Base-by-base conservation (phyloP, 352 stramenopile species). In the Phytophthora capsici region DNA sequence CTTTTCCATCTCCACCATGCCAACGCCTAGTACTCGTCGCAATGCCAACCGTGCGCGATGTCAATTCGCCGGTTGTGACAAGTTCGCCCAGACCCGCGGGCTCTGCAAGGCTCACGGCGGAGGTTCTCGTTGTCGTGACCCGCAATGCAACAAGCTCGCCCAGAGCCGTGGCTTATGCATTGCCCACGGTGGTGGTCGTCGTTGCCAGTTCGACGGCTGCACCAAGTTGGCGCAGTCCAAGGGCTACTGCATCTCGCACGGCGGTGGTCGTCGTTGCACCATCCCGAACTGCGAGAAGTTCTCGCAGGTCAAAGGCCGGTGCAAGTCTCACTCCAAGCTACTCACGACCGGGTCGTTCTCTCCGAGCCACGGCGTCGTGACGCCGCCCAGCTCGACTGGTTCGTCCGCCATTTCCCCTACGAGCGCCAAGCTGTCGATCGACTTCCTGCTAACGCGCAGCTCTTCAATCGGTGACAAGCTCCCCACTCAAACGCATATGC, bases 321-420 rank as follows among this genome's bases (percentile, higher is more conserved):
- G 86, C 73, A 95, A 95, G 76, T 89, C 82, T 30, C 86, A 95
- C 71, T 91, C 84, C 8, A 95, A 95, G 76, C 77, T 93, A 6
- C 34, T 82, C 22, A 63, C 62, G 3, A 50, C 68, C 16, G 51
- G 50, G 36, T 61, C 48, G n/a, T 65, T 69, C 54, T 40, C 37
- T 56, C 53, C 71, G 36, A 41, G 22, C 14, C 26, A 62, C 46
- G 28, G 50, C 26, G 23, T 72, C 55, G 51, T 84, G 30, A 79
- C 78, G 3, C 66, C 65, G 8, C 43, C 52, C 37, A 78, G 57
- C 38, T 68, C 62, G 6, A 51, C 56, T 16, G 25, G 52, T 19
- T 57, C 44, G 22, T 66, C 46, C 4, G 53, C 50, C n/a, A 72
- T 71, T 30, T 80, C 72, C 14, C 69, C 69, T 16, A 57, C 59